Percentiles rank a stretch among this genome's conserved stretches.
Conservation (phyloP, 2,329 filamentous ascomycete species). For the Septoria petroselini region DNA sequence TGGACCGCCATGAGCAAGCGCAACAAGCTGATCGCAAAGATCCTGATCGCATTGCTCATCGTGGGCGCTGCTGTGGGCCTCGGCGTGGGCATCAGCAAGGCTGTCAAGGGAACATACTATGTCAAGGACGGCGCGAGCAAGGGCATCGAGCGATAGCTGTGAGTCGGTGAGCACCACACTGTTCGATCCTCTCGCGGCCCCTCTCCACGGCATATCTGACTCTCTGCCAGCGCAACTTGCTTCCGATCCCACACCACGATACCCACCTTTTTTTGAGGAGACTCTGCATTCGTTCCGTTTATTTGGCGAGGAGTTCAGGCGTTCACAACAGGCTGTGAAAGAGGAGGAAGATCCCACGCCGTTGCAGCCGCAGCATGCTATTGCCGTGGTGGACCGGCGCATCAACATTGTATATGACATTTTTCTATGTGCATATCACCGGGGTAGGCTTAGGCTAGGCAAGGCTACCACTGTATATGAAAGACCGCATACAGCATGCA, state of each 20-base stretch:
- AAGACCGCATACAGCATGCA: background rate
- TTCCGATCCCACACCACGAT: conserved; percentile 1
- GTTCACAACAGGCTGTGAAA: background rate
- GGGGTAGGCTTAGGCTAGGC: background rate
- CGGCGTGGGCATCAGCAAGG: conserved; percentile 49
- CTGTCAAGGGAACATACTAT: conserved; percentile 50
- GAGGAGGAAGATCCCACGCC: background rate
- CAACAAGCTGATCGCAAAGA: conserved; percentile 46
- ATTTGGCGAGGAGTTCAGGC: conserved; percentile 14
- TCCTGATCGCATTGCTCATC: conserved; percentile 46
- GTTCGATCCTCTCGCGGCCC: background rate
- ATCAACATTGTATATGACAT: background rate
- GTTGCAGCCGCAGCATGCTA: background rate
- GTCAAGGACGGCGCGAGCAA: conserved; percentile 36
- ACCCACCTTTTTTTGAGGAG: conserved; percentile 5
- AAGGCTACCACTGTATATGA: background rate
- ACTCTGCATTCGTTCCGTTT: conserved; percentile 2
- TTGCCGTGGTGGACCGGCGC: background rate
- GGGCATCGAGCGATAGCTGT: conserved; percentile 13
- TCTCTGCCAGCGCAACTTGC: too few relatives aligned
- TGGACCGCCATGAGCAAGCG: conserved; percentile 44
- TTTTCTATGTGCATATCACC: background rate
- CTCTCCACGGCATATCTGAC: background rate
- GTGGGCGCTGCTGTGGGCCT: conserved; percentile 48
- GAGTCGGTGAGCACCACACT: background rate